phyloP scores from a whole-genome alignment of 768 basidiomycete species.

The Lactifluus echinatus region DNA sequence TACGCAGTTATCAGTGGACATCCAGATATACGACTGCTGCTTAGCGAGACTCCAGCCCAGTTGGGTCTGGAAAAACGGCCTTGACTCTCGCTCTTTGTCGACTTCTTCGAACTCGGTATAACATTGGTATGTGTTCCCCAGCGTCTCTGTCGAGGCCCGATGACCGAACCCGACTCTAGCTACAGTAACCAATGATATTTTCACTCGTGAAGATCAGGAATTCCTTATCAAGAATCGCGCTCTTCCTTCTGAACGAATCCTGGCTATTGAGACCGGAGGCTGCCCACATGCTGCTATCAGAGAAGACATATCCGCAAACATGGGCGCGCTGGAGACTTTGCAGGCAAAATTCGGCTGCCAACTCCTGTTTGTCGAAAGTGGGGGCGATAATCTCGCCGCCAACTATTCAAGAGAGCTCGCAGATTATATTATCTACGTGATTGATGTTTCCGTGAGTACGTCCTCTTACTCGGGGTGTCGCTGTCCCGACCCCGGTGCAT shows the following conservation, averaged over 20 bases:
- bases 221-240: slow-evolving; percentile 92
- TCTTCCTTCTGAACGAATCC: slow-evolving; percentile 74
- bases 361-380: slow-evolving; percentile 89
- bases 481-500: background rate
- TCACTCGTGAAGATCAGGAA: slow-evolving; percentile 96
- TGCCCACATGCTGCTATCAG: slow-evolving; percentile 98
- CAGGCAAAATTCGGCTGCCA: slow-evolving; percentile 89
- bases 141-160: slow-evolving; percentile 8
- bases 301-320: slow-evolving; percentile 96
- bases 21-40: background rate
- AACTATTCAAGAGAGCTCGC: slow-evolving; percentile 96
- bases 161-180: slow-evolving; percentile 36
- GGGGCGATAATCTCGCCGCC: slow-evolving; percentile 94
- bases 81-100: slow-evolving; percentile 85
- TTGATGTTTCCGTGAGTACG: slow-evolving; percentile 65
- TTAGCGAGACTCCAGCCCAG: slow-evolving; percentile 50
- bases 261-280: slow-evolving; percentile 96
- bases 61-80: slow-evolving; percentile 98
- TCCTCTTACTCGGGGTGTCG: background rate
- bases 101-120: slow-evolving; percentile 70
- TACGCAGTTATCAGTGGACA: slow-evolving; percentile 32
- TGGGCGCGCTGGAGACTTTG: slow-evolving; percentile 90
- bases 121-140: slow-evolving; percentile 60
- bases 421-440: slow-evolving; percentile 94
- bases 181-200: slow-evolving; percentile 99